Base-by-base conservation (phyloP, 345 rosid genomes). In the Corchorus capsularis region DNA sequence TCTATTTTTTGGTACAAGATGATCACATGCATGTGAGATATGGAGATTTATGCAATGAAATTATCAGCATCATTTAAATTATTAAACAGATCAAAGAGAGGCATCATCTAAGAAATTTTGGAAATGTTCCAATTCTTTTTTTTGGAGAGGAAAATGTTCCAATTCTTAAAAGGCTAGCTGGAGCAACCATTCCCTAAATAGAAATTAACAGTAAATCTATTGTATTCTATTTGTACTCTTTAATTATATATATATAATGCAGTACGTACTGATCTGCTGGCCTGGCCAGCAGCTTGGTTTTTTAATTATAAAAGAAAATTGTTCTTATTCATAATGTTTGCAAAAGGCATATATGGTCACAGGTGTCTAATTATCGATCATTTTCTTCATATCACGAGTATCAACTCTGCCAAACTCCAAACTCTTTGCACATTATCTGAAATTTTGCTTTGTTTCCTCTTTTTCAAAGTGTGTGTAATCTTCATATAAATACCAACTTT, bases 181-280 rank as follows among this genome's bases (percentile, higher is more conserved):
- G 52, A 37, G 34, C 73, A 16, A 70, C 47, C 73, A 27, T 70
- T 15, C 61, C 47, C 61, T 50, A 70, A 70, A 34, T n/a, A 35
- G 61, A 50, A 70, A 49, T 70, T 5, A 8, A 35, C 45, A 10
- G 32, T 32, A 12, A 32, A 60, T 32, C 17, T 12, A 57, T 20
- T 59, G 3, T 59, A 22, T 0, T 5, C 12, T 59, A 22, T 0
- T 6, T 45, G 16, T 59, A 34, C 35, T 14, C 9, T 27, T 61
- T 13, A 61, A 61, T 61, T 32, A 45, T 45, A 39, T 39, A 39
- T 39, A 39, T 39, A 39, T 39, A 39, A 32, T 14, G 19, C 43
- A 34, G n/a, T 32, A 6, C 4, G 1, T 2, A 4, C 16, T 12
- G 27, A 27, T 27, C 27, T 27, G 27, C 27, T 27, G 27, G 27